These are phyloP conservation scores for Paramecium tetraurelia DNA, from an alignment of 73 alveolate genomes.

Conservation along the genomic window DNA sequence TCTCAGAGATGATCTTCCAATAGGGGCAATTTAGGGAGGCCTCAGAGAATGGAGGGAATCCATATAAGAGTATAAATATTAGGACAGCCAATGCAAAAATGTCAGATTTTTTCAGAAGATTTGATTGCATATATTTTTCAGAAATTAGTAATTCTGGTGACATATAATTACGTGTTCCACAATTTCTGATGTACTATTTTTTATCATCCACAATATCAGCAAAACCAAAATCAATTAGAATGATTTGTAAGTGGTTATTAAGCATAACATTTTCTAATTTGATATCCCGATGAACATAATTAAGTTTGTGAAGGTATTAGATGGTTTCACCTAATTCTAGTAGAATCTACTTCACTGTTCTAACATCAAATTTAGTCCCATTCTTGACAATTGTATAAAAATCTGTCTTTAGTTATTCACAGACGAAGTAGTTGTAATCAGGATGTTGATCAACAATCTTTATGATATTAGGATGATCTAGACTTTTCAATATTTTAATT, in stretches of 20 bases:
- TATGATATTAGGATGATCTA: neutral
- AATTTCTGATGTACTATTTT: neutral
- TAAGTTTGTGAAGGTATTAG: neutral
- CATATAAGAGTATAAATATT: slow-evolving; percentile 33
- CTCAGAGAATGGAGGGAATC: slow-evolving; percentile 56
- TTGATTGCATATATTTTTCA: neutral
- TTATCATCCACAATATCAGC: neutral
- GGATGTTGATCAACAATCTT: neutral
- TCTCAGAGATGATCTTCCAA: slow-evolving; percentile 26
- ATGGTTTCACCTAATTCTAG: neutral
- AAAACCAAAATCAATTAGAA: neutral
- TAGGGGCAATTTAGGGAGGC: slow-evolving; percentile 31
- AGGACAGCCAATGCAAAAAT: slow-evolving; percentile 49
- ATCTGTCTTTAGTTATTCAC: neutral
- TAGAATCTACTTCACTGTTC: neutral
- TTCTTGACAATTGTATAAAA: neutral
- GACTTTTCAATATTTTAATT: neutral
- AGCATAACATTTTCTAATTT: slow-evolving; percentile 34
- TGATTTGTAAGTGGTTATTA: neutral
- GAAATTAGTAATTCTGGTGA: slow-evolving; percentile 8
- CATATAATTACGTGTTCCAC: slow-evolving; percentile 6
- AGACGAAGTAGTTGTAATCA: neutral
- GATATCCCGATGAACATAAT: slow-evolving; percentile 48
- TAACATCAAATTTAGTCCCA: neutral
- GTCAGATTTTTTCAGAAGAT: neutral